phyloP scores from a whole-genome alignment of 257 asterid species.

The Phtheirospermum japonicum region DNA sequence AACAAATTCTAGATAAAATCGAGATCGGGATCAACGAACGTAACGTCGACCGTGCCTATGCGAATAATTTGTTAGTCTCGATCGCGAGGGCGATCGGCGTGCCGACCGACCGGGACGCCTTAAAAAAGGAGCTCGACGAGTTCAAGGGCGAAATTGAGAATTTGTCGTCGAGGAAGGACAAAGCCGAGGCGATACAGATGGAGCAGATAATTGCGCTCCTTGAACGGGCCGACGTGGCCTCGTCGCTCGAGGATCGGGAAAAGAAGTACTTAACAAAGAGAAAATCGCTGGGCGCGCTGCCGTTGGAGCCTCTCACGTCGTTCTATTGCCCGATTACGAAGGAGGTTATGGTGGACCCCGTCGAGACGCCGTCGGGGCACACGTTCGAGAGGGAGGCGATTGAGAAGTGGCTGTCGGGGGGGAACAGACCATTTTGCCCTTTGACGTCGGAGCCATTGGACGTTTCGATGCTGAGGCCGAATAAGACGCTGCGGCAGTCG shows the following conservation, averaged over 20 bases:
- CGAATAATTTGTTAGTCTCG: constrained; percentile 50
- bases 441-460: constrained; percentile 42
- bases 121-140: constrained; percentile 52
- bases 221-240: constrained; percentile 53
- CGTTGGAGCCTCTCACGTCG: constrained; percentile 52
- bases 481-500: constrained; percentile 63
- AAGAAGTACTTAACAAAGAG: constrained; percentile 50
- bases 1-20: constrained; percentile 51
- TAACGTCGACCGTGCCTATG: constrained; percentile 52
- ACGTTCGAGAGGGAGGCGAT: constrained; percentile 60
- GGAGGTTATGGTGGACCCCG: constrained; percentile 67
- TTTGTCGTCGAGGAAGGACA: constrained; percentile 45
- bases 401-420: constrained; percentile 56
- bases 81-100: constrained; percentile 61
- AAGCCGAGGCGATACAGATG: constrained; percentile 65
- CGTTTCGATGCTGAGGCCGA: constrained; percentile 57
- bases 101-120: constrained; percentile 44
- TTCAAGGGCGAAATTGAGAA: constrained; percentile 54
- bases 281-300: constrained; percentile 48
- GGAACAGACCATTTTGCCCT: constrained; percentile 41
- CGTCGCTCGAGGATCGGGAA: constrained; percentile 49
- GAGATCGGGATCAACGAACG: constrained; percentile 56
- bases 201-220: constrained; percentile 63
- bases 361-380: constrained; percentile 63
- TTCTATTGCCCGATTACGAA: constrained; percentile 58